Base-by-base conservation (phyloP, 805 yeast genomes). In the Candida incommunis region DNA sequence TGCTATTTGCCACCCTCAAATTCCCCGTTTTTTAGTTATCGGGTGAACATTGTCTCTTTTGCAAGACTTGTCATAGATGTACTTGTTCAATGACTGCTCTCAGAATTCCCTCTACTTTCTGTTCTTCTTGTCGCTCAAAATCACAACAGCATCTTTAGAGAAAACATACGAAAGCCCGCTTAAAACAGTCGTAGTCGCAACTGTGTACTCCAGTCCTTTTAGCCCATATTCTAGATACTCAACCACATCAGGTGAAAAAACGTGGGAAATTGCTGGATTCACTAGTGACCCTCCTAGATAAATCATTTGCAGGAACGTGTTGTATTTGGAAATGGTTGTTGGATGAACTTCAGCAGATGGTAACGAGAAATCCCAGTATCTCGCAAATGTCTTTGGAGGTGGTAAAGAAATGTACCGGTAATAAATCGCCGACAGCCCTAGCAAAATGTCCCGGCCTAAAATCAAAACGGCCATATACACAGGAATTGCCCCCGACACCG, bases 231-330 rank as follows among this genome's bases (percentile, higher is more conserved):
- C 59, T 43, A 65, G 54, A 4, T 50, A 49, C 3, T 56, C 53
- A 1, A 65, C 58, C 2, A 48, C 22, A 3, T 41, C 54, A 1
- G 48, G 42, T 1, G 54, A 34, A 13, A 56, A 56, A 7, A 72
- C 48, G 11, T 68, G 61, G 29, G 64, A 40, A 16, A 71, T 45
- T 1, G 74, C 78, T 0, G 83, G 82, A 45, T 71, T 67, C 16
- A 74, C 62, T 45, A 82, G 75, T 45, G 76, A 72, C 15, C 70
- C 57, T 0, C 82, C 95, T 40, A 92, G 72, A 54, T 88, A 88
- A 2, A 83, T 58, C 96, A 92, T 90, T 60, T 92, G 99, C 49
- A 92, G 71, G 1, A 80, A 85, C 0, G 99, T 92, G 64, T 92
- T 92, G 61, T 78, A 72, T 59, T 90, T 90, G 11, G 95, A 86